Evolutionary conservation across 176 grass and related monocot species (phyloP).

Genomic region (Calamus simplicifolius): DNA sequence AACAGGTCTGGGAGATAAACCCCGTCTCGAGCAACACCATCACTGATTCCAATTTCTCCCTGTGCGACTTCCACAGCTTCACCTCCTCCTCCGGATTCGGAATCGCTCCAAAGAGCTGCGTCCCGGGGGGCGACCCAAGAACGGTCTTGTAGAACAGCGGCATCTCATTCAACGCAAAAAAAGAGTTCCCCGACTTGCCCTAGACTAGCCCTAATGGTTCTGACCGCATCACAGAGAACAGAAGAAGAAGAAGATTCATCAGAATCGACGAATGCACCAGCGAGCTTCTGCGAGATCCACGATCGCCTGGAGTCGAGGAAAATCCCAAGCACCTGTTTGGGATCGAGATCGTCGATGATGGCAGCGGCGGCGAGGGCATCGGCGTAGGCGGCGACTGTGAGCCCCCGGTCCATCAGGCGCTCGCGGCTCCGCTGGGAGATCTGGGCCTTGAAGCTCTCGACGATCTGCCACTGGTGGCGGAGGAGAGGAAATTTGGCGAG

Average conservation of each 20-base stretch:
- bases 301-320: conserved; percentile 65
- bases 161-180: conserved; percentile 66
- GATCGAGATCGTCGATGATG: conserved; percentile 59
- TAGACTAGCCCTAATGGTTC: conserved; percentile 57
- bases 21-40: conserved; percentile 69
- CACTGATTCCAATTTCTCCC: conserved; percentile 75
- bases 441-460: conserved; percentile 74
- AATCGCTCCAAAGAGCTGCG: conserved; percentile 84
- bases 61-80: conserved; percentile 63
- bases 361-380: conserved; percentile 68
- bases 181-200: conserved; percentile 84
- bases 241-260: conserved; percentile 31
- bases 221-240: conserved; percentile 62
- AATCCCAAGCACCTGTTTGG: conserved; percentile 50
- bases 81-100: conserved; percentile 86
- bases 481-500: conserved; percentile 69
- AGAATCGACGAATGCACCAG: conserved; percentile 35
- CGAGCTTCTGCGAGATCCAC: conserved; percentile 81
- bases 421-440: conserved; percentile 78
- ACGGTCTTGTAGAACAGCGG: conserved; percentile 84
- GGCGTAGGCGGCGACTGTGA: conserved; percentile 56
- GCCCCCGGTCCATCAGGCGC: conserved; percentile 58
- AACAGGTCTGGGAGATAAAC: conserved; percentile 47
- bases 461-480: conserved; percentile 84
- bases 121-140: conserved; percentile 68